Evolutionary conservation across 495 filamentous ascomycete genomes (phyloP).

Genomic region (Pseudevernia furfuracea): DNA sequence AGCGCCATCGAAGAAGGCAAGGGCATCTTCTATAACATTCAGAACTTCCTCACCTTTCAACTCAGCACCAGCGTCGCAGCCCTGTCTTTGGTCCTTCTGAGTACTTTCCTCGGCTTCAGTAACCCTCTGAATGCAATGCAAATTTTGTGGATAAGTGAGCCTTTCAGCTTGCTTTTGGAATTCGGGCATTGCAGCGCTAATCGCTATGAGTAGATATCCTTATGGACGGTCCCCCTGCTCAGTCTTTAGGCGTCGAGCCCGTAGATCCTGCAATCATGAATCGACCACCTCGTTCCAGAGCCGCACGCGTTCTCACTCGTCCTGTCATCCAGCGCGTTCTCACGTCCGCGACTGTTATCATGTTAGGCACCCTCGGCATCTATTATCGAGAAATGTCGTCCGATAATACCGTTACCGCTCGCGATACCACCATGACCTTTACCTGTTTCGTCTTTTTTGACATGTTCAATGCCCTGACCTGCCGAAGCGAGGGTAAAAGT

Average conservation of each 20-base stretch:
- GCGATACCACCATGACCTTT: constrained; percentile 99
- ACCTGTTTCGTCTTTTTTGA: constrained; percentile 98
- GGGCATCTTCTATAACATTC: constrained; percentile 98
- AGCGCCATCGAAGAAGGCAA: constrained; percentile 97
- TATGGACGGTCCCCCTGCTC: constrained; percentile 96
- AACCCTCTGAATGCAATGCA: constrained; percentile 98
- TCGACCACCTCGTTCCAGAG: constrained; percentile 74
- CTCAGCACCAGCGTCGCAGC: constrained; percentile 95
- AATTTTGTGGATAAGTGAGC: constrained; percentile 97
- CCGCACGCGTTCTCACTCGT: constrained; percentile 78
- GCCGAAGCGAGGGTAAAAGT: constrained; percentile 84
- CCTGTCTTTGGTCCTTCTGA: constrained; percentile 80
- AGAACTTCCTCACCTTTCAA: constrained; percentile 98
- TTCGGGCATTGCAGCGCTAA: background rate
- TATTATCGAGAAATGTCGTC: constrained; percentile 82
- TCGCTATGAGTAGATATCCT: constrained; percentile 69
- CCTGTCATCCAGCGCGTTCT: constrained; percentile 75
- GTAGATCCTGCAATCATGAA: constrained; percentile 94
- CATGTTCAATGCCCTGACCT: constrained; percentile 96
- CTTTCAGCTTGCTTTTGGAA: background rate
- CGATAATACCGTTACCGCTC: constrained; percentile 64
- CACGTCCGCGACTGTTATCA: constrained; percentile 82
- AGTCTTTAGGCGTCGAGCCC: constrained; percentile 92
- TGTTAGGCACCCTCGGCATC: constrained; percentile 81
- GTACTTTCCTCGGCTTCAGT: constrained; percentile 83